Evolutionary conservation across 2,329 filamentous ascomycete genomes (phyloP).

Genomic region (Penicillium sp.): DNA sequence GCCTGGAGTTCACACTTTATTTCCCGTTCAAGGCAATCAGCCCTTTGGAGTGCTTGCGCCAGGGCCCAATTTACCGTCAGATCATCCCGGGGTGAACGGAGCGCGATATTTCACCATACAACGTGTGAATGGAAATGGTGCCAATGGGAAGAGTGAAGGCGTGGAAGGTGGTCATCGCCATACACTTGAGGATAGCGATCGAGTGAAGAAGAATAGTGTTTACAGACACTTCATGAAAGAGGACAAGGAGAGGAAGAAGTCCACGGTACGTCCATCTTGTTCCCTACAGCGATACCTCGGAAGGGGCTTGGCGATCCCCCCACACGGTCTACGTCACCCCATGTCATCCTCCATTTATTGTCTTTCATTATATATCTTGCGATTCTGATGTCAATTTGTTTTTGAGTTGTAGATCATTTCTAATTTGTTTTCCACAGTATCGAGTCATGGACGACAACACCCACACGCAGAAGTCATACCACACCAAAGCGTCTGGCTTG

Average conservation of each 20-base stretch:
- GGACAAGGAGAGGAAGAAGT: conserved; percentile 64
- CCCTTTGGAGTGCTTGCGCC: conserved; percentile 47
- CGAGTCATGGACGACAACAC: conserved; percentile 45
- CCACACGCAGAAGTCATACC: conserved; percentile 62
- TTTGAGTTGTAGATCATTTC: conserved; percentile 12
- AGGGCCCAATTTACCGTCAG: conserved; percentile 39
- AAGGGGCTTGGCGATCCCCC: conserved; percentile 11
- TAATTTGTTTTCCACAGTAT: conserved; percentile 13
- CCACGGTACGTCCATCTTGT: conserved; percentile 46
- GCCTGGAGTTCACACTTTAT: conserved; percentile 25
- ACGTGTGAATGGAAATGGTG: conserved; percentile 72
- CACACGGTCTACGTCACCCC: conserved; percentile 21
- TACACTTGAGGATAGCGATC: conserved; percentile 68
- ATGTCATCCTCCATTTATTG: conserved; percentile 9
- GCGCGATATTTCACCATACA: conserved; percentile 71
- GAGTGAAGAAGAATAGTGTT: conserved; percentile 78
- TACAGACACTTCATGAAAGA: conserved; percentile 63
- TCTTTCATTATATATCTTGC: background rate
- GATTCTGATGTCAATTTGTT: background rate
- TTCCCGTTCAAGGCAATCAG: conserved; percentile 22
- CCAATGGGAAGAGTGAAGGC: conserved; percentile 68
- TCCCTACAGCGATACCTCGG: conserved; percentile 5
- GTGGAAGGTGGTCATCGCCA: conserved; percentile 73
- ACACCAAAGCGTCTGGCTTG: conserved; percentile 69
- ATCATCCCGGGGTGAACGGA: conserved; percentile 49